These are phyloP conservation scores for Balakata baccata DNA, from an alignment of 345 rosid species.

Conservation along the genomic window DNA sequence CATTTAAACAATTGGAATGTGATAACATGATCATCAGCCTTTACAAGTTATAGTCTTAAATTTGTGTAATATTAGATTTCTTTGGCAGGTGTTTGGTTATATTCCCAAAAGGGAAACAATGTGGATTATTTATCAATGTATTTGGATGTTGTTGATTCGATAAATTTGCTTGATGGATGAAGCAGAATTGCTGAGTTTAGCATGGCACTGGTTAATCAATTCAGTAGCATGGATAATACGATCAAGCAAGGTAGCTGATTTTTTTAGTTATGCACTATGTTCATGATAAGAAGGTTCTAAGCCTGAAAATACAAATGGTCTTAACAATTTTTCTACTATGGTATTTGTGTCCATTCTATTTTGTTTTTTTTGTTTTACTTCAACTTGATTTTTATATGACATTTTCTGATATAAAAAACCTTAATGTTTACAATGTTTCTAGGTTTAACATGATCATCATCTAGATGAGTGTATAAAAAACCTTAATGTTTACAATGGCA, in stretches of 20 bases:
- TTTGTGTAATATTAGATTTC: background rate
- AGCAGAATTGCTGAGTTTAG: slow-evolving; percentile 25
- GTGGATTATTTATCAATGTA: slow-evolving; percentile 22
- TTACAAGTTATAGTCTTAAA: background rate
- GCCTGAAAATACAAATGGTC: background rate
- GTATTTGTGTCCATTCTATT: too few species aligned
- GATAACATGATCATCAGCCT: too few species aligned
- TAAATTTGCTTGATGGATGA: slow-evolving; percentile 28
- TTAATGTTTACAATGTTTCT: too few species aligned
- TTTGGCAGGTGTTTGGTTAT: slow-evolving; percentile 14
- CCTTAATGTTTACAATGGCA: too few species aligned
- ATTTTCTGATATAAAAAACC: too few species aligned
- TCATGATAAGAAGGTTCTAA: background rate
- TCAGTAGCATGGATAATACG: background rate
- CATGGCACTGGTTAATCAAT: slow-evolving; percentile 10
- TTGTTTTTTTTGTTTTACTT: too few species aligned
- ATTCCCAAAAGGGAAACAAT: slow-evolving; percentile 30
- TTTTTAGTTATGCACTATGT: background rate
- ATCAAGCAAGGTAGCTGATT: background rate
- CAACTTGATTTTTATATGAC: too few species aligned
- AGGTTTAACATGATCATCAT: too few species aligned
- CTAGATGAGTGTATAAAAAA: too few species aligned
- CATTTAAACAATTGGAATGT: too few species aligned
- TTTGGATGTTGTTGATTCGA: slow-evolving; percentile 25
- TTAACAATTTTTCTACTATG: too few species aligned